Percentiles rank a stretch among this genome's conserved stretches.
Conservation (phyloP, 2,329 filamentous ascomycete genomes). For the Diaporthe destruens region DNA sequence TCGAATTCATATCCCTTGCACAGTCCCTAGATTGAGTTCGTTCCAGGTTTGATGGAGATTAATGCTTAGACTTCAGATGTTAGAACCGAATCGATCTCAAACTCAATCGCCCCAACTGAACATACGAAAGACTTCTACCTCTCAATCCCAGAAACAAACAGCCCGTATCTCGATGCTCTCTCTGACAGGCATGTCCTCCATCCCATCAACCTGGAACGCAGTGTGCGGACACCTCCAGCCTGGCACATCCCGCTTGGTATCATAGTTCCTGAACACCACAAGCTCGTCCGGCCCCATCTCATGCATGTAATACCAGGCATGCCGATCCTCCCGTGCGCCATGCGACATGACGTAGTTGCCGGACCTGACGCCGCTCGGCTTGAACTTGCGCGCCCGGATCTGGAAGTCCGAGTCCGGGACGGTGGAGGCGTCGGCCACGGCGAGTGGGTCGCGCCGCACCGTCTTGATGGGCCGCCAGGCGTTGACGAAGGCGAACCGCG, state of each 20-base stretch:
- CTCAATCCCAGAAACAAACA: constrained; percentile 20
- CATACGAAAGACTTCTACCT: too few relatives aligned
- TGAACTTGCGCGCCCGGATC: constrained; percentile 52
- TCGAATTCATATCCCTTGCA: not conserved
- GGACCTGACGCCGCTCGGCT: constrained; percentile 45
- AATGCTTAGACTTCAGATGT: too few relatives aligned
- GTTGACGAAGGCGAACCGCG: constrained; percentile 44
- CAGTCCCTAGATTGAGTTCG: not conserved
- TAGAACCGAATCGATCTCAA: not conserved
- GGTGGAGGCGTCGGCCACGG: constrained; percentile 54
- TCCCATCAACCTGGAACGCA: constrained; percentile 43
- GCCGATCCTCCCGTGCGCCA: not conserved
- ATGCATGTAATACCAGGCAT: constrained; percentile 64
- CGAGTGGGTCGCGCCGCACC: constrained; percentile 58
- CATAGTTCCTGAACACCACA: constrained; percentile 72
- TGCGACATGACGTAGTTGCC: constrained; percentile 30
- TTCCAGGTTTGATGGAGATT: too few relatives aligned
- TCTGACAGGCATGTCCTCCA: not conserved
- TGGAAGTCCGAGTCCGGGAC: constrained; percentile 55
- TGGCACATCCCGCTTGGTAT: constrained; percentile 54
- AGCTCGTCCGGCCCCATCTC: constrained; percentile 66
- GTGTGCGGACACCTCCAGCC: constrained; percentile 44
- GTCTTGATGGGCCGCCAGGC: constrained; percentile 63
- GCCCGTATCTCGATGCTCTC: constrained; percentile 29
- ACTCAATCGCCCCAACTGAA: too few relatives aligned